Percentiles rank a stretch among this genome's conserved stretches.
These are phyloP conservation scores for Rhodotorula mucilaginosa DNA, from an alignment of 1,284 basidiomycete genomes.

Conservation along the genomic window DNA sequence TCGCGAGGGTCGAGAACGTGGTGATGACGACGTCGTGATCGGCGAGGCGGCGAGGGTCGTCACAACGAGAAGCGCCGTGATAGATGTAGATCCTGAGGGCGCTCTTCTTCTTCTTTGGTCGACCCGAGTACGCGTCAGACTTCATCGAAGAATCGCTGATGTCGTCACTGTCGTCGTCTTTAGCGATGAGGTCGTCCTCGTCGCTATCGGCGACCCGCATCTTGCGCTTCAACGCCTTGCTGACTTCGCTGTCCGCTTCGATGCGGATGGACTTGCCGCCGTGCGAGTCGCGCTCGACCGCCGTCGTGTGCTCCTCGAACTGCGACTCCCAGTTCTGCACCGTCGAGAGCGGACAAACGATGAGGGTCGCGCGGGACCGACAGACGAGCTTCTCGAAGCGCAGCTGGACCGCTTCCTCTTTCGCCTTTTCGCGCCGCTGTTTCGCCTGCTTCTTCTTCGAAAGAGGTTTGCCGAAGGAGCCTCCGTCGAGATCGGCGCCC, in stretches of 20 bases:
- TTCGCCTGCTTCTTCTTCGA: slow-evolving; percentile 59
- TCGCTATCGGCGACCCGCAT: slow-evolving; percentile 4
- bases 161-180: slow-evolving; percentile 2
- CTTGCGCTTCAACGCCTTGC: slow-evolving; percentile 17
- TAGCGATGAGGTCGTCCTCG: neutral
- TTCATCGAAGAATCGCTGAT: slow-evolving; percentile 18
- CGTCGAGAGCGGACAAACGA: slow-evolving; percentile 93
- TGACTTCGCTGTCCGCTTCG: slow-evolving; percentile 41
- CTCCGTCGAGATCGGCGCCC: slow-evolving; percentile 5
- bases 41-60: slow-evolving; percentile 77
- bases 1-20: slow-evolving; percentile 91
- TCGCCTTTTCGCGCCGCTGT: slow-evolving; percentile 62
- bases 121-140: neutral
- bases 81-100: slow-evolving; percentile 83
- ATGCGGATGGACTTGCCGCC: slow-evolving; percentile 39
- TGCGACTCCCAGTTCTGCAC: slow-evolving; percentile 99
- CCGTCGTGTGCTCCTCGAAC: slow-evolving; percentile 86
- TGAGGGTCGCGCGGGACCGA: slow-evolving; percentile 85
- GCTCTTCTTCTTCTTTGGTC: slow-evolving; percentile 43
- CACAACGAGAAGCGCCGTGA: slow-evolving; percentile 84
- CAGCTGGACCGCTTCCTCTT: slow-evolving; percentile 56
- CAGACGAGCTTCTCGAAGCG: slow-evolving; percentile 65
- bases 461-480: slow-evolving; percentile 5
- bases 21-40: slow-evolving; percentile 97
- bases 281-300: slow-evolving; percentile 60